A percentile compares a stretch with the other conserved stretches of the same genome.
Evolutionary conservation across 2,329 filamentous ascomycete genomes (phyloP).

Genomic region (Curvularia eragrostidis): DNA sequence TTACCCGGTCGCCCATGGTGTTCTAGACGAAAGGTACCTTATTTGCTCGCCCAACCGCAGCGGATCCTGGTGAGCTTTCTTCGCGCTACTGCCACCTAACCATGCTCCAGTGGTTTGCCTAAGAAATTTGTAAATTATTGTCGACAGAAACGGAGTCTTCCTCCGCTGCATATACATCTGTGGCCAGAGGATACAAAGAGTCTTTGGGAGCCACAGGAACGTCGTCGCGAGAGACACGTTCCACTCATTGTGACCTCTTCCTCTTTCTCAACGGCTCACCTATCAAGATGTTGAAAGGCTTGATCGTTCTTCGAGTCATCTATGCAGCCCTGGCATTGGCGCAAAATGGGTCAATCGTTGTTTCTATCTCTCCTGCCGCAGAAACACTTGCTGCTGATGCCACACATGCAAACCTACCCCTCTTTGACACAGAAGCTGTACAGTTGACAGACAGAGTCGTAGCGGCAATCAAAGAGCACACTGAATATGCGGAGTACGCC

Average conservation of each 20-base stretch:
- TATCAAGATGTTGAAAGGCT: slow-evolving; percentile 27
- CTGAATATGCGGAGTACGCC: slow-evolving; percentile 29
- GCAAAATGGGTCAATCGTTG: slow-evolving; percentile 27
- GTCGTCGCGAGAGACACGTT: slow-evolving; percentile 2
- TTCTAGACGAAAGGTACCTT: slow-evolving; percentile 3
- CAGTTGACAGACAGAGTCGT: slow-evolving; percentile 39
- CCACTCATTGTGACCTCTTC: slow-evolving; percentile 2
- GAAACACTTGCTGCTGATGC: slow-evolving; percentile 29
- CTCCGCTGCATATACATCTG: slow-evolving; percentile 12
- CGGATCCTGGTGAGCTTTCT: neutral
- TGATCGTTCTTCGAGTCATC: slow-evolving; percentile 21
- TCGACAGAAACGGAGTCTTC: slow-evolving; percentile 5
- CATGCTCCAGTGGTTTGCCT: neutral
- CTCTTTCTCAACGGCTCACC: neutral
- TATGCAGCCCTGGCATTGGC: slow-evolving; percentile 25
- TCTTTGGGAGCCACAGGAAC: slow-evolving; percentile 11
- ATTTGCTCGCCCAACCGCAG: neutral
- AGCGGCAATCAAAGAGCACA: slow-evolving; percentile 24
- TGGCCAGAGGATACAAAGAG: slow-evolving; percentile 11
- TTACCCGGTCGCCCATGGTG: slow-evolving; percentile 5
- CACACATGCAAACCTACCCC: slow-evolving; percentile 28
- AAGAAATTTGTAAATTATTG: slow-evolving; percentile 8
- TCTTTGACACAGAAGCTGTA: slow-evolving; percentile 32
- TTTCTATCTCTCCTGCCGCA: slow-evolving; percentile 34
- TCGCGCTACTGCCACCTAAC: neutral